Percentiles rank a stretch among this genome's conserved stretches.
Evolutionary conservation across 2,329 filamentous ascomycete genomes (phyloP).

Genomic region (Fusarium sacchari): DNA sequence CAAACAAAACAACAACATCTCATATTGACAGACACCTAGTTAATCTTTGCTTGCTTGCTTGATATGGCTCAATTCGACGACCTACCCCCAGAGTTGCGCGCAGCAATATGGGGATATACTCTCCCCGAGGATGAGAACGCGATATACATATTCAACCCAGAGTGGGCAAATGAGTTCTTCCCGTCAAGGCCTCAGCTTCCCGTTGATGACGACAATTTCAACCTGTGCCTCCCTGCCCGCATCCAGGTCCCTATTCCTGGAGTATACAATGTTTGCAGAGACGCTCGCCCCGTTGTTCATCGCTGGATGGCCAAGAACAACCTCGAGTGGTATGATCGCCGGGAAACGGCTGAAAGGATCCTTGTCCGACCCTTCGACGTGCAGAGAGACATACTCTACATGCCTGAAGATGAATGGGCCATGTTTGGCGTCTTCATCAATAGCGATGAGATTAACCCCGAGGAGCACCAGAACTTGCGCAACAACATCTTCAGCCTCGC

Average conservation of each 20-base stretch:
- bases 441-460: background rate
- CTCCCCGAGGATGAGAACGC: background rate
- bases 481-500: background rate
- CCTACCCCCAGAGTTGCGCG: background rate
- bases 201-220: background rate
- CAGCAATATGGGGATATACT: background rate
- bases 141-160: background rate
- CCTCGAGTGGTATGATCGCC: background rate
- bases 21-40: background rate
- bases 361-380: background rate
- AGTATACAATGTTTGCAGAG: background rate
- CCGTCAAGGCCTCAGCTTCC: background rate
- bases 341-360: background rate
- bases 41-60: too few species aligned
- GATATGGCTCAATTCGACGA: background rate
- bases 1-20: background rate
- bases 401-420: background rate
- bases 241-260: background rate
- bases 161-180: background rate
- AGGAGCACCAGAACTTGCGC: background rate
- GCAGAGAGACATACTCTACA: background rate
- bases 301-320: background rate
- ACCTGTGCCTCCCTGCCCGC: background rate
- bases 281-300: background rate
- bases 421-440: background rate